Conservation (phyloP, 2,329 filamentous ascomycete genomes). For the Ophiostoma pallidulum region DNA sequence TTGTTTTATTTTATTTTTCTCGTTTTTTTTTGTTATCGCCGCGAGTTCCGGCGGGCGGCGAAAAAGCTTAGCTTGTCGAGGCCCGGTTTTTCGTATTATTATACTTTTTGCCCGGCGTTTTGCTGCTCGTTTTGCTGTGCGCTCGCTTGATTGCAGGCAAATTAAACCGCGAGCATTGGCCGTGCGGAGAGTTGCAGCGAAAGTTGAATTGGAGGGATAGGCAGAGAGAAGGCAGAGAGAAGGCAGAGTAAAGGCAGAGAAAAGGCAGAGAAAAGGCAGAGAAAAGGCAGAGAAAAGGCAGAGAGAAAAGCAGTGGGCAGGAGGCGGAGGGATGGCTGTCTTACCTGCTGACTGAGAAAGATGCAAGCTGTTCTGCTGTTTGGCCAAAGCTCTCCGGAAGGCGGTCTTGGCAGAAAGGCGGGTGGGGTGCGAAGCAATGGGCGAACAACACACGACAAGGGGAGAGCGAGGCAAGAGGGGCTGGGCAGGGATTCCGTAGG, state of each 20-base stretch:
- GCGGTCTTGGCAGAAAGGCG: slow-evolving; percentile 8
- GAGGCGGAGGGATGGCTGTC: neutral
- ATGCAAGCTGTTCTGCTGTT: no score
- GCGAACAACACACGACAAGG: slow-evolving; percentile 12
- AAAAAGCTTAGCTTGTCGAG: slow-evolving; percentile 15
- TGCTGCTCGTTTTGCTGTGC: neutral
- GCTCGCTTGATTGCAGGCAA: slow-evolving; percentile 7
- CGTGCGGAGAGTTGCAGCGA: neutral
- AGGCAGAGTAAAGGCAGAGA: neutral
- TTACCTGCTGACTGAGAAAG: no score
- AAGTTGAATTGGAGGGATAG: neutral
- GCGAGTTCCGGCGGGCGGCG: slow-evolving; percentile 14
- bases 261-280: neutral
- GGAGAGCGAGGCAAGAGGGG: neutral
- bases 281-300: neutral
- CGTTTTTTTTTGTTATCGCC: slow-evolving; percentile 16
- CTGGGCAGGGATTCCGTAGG: neutral
- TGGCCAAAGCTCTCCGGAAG: slow-evolving; percentile 5
- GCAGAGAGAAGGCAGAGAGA: neutral
- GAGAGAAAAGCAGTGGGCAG: neutral
- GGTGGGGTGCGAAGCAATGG: slow-evolving; percentile 1
- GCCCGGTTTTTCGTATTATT: slow-evolving; percentile 9
- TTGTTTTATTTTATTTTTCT: slow-evolving; percentile 10
- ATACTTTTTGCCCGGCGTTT: neutral
- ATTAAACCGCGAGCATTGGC: neutral